Evolutionary conservation across 2,329 filamentous ascomycete genomes (phyloP).

Genomic region (Sporothrix euskadiensis): DNA sequence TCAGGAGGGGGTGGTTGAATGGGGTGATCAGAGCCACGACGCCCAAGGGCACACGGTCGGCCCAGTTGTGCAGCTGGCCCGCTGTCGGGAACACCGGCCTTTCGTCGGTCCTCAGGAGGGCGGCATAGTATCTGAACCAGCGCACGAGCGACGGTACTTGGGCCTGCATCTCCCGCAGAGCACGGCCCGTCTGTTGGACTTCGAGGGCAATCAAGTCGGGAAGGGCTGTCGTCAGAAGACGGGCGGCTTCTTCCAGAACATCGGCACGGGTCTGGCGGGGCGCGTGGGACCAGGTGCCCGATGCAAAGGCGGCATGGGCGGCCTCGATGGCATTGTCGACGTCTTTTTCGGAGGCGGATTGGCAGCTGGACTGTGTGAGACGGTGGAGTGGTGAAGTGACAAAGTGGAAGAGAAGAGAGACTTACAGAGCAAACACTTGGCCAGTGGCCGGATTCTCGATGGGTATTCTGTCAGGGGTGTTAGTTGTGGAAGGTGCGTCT

Average conservation of each 20-base stretch:
- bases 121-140: conserved; percentile 72
- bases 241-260: conserved; percentile 61
- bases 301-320: conserved; percentile 51
- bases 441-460: conserved; percentile 37
- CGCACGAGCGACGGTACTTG: conserved; percentile 66
- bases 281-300: conserved; percentile 58
- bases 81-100: conserved; percentile 64
- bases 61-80: conserved; percentile 60
- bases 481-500: neutral
- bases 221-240: conserved; percentile 54
- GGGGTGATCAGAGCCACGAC: conserved; percentile 60
- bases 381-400: neutral
- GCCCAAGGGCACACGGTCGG: conserved; percentile 57
- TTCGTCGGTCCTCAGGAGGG: conserved; percentile 66
- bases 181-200: conserved; percentile 67
- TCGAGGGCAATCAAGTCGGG: conserved; percentile 62
- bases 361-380: conserved; percentile 43
- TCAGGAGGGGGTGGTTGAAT: conserved; percentile 61
- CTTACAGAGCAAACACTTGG: conserved; percentile 35
- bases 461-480: conserved; percentile 32
- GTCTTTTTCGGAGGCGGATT: conserved; percentile 49
- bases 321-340: conserved; percentile 45
- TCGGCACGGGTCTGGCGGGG: conserved; percentile 60
- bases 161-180: conserved; percentile 68
- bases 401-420: too few relatives aligned